Evolutionary conservation across 495 filamentous ascomycete species (phyloP).

Genomic region (Trichoderma asperelloides): DNA sequence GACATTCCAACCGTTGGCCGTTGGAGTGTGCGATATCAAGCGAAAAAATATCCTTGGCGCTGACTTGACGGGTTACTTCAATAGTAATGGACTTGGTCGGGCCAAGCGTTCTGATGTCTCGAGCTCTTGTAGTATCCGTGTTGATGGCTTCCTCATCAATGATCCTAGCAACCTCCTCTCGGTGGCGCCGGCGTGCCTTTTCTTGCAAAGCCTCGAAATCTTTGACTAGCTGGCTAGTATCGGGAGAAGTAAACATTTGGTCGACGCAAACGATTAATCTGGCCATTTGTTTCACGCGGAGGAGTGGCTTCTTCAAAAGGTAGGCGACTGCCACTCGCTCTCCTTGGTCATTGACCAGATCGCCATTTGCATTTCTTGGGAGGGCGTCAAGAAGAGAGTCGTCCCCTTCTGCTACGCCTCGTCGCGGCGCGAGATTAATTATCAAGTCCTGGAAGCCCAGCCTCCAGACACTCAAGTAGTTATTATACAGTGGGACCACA

Average conservation of each 20-base stretch:
- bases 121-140: constrained; percentile 68
- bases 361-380: constrained; percentile 67
- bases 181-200: constrained; percentile 66
- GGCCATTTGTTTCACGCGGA: constrained; percentile 77
- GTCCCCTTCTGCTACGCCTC: constrained; percentile 37
- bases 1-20: constrained; percentile 80
- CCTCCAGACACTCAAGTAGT: constrained; percentile 86
- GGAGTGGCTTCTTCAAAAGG: constrained; percentile 78
- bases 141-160: constrained; percentile 83
- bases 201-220: constrained; percentile 63
- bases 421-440: constrained; percentile 76
- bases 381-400: constrained; percentile 59
- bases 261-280: constrained; percentile 59
- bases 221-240: constrained; percentile 21
- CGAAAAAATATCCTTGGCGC: constrained; percentile 81
- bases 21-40: constrained; percentile 80
- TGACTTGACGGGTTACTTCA: constrained; percentile 64
- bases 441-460: constrained; percentile 93
- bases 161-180: constrained; percentile 77
- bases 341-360: constrained; percentile 66
- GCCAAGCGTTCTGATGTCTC: constrained; percentile 68
- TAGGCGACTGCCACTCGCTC: constrained; percentile 93
- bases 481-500: constrained; percentile 67
- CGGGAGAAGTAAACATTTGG: constrained; percentile 21
- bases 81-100: constrained; percentile 60